phyloP scores from a whole-genome alignment of 1,284 basidiomycete species.

The Naganishia albida region DNA sequence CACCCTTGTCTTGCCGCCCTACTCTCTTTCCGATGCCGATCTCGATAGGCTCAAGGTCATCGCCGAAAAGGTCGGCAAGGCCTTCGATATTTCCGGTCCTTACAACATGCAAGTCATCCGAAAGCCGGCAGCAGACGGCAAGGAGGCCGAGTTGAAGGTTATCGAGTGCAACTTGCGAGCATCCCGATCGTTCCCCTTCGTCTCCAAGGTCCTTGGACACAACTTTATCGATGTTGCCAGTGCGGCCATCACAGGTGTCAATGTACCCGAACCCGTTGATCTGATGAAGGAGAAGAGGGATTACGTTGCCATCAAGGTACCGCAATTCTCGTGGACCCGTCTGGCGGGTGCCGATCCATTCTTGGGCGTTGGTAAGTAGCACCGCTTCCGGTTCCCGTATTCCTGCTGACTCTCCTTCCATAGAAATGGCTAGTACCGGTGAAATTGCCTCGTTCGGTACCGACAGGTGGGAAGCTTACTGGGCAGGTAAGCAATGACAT shows the following conservation, averaged over 20 bases:
- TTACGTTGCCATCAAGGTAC: conserved; percentile 96
- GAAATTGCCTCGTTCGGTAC: conserved; percentile 97
- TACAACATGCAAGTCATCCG: conserved; percentile 99
- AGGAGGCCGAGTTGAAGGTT: conserved; percentile 77
- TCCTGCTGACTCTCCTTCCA: not conserved
- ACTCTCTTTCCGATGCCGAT: conserved; percentile 74
- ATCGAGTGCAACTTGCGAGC: conserved; percentile 99
- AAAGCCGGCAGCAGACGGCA: conserved; percentile 65
- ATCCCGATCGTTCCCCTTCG: conserved; percentile 98
- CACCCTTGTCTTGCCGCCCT: conserved; percentile 95
- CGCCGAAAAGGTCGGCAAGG: conserved; percentile 89
- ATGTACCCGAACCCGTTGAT: conserved; percentile 92
- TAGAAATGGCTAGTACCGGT: conserved; percentile 98
- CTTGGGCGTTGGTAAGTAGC: conserved; percentile 79
- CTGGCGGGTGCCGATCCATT: conserved; percentile 93
- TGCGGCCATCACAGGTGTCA: conserved; percentile 81
- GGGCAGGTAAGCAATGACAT: conserved; percentile 59
- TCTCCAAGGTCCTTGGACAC: conserved; percentile 93
- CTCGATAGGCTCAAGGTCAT: conserved; percentile 85
- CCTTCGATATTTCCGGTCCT: conserved; percentile 95
- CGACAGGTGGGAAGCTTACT: conserved; percentile 95
- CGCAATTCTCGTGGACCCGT: conserved; percentile 98
- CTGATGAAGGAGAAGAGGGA: conserved; percentile 87
- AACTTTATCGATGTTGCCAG: conserved; percentile 95
- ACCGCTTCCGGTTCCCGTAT: not conserved